A percentile compares a stretch with the other conserved stretches of the same genome.
Conservation (phyloP, 805 yeast genomes). For the Candida berthetii region DNA sequence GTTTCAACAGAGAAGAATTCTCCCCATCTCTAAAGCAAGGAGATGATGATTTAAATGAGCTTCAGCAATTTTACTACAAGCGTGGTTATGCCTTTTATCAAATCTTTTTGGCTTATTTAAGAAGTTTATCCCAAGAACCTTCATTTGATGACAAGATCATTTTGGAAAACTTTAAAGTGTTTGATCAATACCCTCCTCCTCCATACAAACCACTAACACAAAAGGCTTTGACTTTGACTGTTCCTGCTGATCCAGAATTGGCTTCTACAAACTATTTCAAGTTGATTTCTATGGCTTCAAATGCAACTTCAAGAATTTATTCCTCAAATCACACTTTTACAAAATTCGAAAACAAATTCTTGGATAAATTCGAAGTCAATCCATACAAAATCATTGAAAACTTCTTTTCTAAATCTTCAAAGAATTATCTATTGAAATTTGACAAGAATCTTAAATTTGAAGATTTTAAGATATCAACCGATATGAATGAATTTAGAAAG, state of each 20-base stretch:
- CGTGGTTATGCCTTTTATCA: constrained; percentile 28
- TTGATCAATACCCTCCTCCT: constrained; percentile 24
- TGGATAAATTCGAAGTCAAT: constrained; percentile 33
- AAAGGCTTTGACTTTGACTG: constrained; percentile 27
- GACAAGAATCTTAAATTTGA: constrained; percentile 24
- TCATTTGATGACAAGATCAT: constrained; percentile 22
- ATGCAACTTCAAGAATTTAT: constrained; percentile 25
- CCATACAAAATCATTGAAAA: constrained; percentile 27
- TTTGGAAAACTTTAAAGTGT: constrained; percentile 24
- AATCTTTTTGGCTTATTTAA: constrained; percentile 25
- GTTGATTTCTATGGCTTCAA: constrained; percentile 28
- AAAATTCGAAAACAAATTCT: constrained; percentile 31
- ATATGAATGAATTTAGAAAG: constrained; percentile 16
- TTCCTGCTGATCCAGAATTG: constrained; percentile 19
- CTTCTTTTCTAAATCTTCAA: constrained; percentile 28
- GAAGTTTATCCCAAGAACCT: constrained; percentile 24
- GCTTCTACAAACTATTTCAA: constrained; percentile 23
- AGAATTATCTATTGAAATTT: constrained; percentile 25
- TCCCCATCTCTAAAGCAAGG: constrained; percentile 2
- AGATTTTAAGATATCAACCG: constrained; percentile 19
- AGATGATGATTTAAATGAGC: constrained; percentile 23
- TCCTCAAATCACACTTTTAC: constrained; percentile 27
- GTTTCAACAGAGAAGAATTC: constrained; percentile 23
- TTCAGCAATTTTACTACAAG: constrained; percentile 24
- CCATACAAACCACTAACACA: constrained; percentile 26